phyloP scores from a whole-genome alignment of 345 rosid genomes.

The Sisymbrium irio region DNA sequence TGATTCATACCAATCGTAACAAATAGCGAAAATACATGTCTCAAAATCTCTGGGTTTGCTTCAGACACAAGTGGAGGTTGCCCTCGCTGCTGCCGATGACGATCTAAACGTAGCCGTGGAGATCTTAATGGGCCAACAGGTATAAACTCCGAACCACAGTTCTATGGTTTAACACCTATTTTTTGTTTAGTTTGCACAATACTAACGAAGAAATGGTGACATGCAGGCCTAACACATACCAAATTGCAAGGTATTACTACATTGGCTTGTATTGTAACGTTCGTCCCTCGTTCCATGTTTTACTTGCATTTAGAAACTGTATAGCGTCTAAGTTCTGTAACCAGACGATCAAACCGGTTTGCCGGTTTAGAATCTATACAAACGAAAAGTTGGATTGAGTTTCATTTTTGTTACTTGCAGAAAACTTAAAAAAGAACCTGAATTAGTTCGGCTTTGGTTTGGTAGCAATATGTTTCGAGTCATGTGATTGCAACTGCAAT shows the following conservation, averaged over 20 bases:
- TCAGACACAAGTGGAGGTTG: conserved; percentile 97
- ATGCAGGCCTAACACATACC: conserved; percentile 19
- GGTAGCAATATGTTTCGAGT: neutral
- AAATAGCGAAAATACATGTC: neutral
- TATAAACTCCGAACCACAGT: conserved; percentile 15
- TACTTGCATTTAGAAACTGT: conserved; percentile 27
- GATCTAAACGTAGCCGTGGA: conserved; percentile 89
- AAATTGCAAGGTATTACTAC: neutral
- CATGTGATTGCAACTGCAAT: neutral
- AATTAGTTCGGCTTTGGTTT: neutral
- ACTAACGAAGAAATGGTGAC: conserved; percentile 1
- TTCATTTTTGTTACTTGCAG: neutral
- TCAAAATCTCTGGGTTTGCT: conserved; percentile 7
- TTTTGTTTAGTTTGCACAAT: neutral
- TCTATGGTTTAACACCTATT: neutral
- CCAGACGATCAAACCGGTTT: conserved; percentile 17
- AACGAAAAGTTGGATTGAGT: neutral
- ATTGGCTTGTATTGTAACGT: conserved; percentile 17
- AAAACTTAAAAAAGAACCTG: neutral
- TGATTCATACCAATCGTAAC: neutral
- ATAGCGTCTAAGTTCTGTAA: conserved; percentile 18
- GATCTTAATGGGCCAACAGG: conserved; percentile 96
- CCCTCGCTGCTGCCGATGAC: conserved; percentile 89
- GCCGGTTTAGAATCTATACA: conserved; percentile 14
- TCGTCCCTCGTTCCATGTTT: conserved; percentile 6